Evolutionary conservation across 179 eudicot genomes (phyloP), one percentile per base, ranked within the genome.

Genomic region (Heliamphora pulchella): DNA sequence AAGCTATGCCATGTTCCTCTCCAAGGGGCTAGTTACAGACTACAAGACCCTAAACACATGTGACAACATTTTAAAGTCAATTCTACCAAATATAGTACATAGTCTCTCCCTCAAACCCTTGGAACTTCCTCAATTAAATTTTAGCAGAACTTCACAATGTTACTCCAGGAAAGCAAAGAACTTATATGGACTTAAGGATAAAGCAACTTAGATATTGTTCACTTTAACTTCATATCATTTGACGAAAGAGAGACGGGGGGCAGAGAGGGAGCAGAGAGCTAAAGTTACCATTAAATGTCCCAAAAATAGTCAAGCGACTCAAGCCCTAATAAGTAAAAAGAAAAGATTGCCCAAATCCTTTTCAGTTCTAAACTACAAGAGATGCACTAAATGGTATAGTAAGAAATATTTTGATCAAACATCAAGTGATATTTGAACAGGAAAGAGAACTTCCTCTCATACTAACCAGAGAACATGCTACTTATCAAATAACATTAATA

Each of bases 351-450:
- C 31, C 31, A 31, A 75, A 53, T 9, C 9, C 14, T 5, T 57
- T 74, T 20, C 77, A 55, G 17, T 43, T 41, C 39, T 57, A 74
- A 58, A 75, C 53, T 7, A 7, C 54, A 43, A 75, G 74, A 48
- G 31, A 58, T 61, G 69, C 20, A 71, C 18, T 18, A 66, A 54
- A 53, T 18, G 54, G 76, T 8, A 73, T 54, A 8, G 41, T 20
- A 54, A 11, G 47, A 47, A 17, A 7, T n/a, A n/a, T 71, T 48
- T 14, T n/a, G 31, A 46, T 69, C 54, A 69, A 46, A 69, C 22
- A 69, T 6, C 20, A 17, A 17, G 47, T 4, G 17, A 54, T 31
- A 7, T 18, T 44, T n/a, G 11, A 10, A 59, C 79, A 76, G 69
- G 50, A 61, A 62, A 59, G 13, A 76, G 55, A 9, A 58, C 51